Evolutionary conservation across 257 asterid genomes (phyloP).

Genomic region (Fraxinus quadrangulata): DNA sequence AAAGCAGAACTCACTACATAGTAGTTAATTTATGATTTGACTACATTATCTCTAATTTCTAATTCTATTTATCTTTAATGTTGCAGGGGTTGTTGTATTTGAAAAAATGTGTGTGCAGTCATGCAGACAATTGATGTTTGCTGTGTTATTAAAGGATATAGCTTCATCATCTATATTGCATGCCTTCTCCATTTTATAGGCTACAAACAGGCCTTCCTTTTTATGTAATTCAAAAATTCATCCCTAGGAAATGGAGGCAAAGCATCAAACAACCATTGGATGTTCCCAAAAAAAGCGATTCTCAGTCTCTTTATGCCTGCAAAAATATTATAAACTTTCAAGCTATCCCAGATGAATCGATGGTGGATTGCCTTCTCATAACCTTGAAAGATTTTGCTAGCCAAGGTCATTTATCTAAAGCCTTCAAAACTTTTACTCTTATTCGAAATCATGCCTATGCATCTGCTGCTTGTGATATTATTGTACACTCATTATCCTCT

Average conservation of each 20-base stretch:
- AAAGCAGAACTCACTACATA: neutral
- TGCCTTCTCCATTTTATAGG: slow-evolving; percentile 46
- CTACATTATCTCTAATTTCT: neutral
- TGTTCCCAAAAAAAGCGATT: slow-evolving; percentile 22
- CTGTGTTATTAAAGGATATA: slow-evolving; percentile 30
- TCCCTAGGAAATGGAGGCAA: slow-evolving; percentile 57
- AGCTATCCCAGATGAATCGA: slow-evolving; percentile 31
- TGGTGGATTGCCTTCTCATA: slow-evolving; percentile 55
- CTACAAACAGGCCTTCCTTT: slow-evolving; percentile 44
- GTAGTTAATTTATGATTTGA: neutral
- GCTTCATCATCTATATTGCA: slow-evolving; percentile 28
- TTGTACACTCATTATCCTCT: slow-evolving; percentile 57
- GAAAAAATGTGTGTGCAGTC: slow-evolving; percentile 34
- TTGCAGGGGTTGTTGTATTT: slow-evolving; percentile 25
- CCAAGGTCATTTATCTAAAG: slow-evolving; percentile 63
- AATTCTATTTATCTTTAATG: slow-evolving; percentile 1
- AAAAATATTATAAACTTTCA: slow-evolving; percentile 28
- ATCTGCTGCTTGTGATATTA: slow-evolving; percentile 38
- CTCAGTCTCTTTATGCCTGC: slow-evolving; percentile 3
- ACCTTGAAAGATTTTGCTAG: slow-evolving; percentile 59
- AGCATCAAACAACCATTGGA: slow-evolving; percentile 27
- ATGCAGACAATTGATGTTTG: slow-evolving; percentile 32
- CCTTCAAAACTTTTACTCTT: slow-evolving; percentile 53
- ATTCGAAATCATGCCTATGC: slow-evolving; percentile 50
- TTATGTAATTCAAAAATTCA: slow-evolving; percentile 46